phyloP scores from a whole-genome alignment of 352 stramenopile genomes.

The Pythium brachiatum region DNA sequence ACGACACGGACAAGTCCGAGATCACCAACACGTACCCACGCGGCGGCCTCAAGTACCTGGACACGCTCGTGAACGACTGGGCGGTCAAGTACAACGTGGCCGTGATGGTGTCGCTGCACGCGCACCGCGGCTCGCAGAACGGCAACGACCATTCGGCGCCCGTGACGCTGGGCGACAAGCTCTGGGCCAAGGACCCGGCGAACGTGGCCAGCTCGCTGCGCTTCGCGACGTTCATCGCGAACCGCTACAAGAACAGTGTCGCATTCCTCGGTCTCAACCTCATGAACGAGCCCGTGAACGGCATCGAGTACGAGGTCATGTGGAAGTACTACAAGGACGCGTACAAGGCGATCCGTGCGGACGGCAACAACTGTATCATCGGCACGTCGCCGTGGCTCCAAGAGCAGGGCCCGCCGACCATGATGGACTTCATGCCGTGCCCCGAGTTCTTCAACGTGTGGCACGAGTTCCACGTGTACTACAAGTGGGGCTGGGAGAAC shows the following conservation, averaged over 20 bases:
- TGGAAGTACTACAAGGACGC: slow-evolving; percentile 49
- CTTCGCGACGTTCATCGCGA: slow-evolving; percentile 37
- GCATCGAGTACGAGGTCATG: slow-evolving; percentile 22
- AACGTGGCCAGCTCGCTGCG: slow-evolving; percentile 33
- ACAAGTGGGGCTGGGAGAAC: slow-evolving; percentile 39
- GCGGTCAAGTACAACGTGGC: slow-evolving; percentile 39
- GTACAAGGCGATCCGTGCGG: slow-evolving; percentile 45
- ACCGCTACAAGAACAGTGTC: slow-evolving; percentile 36
- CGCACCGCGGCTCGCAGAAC: no score
- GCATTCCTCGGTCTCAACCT: slow-evolving; percentile 51
- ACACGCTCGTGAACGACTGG: slow-evolving; percentile 51
- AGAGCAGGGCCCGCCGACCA: slow-evolving; percentile 36
- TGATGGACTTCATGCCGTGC: slow-evolving; percentile 34
- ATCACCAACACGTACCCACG: slow-evolving; percentile 15
- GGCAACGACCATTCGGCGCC: slow-evolving; percentile 42
- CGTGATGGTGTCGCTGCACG: no score
- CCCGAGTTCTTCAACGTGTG: slow-evolving; percentile 50
- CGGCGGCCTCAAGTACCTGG: slow-evolving; percentile 43
- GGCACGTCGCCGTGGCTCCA: slow-evolving; percentile 42
- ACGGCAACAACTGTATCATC: slow-evolving; percentile 54
- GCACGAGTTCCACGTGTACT: slow-evolving; percentile 60
- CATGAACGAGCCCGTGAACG: slow-evolving; percentile 47
- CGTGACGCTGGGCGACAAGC: no score
- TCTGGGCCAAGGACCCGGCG: not conserved
- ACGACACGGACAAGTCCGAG: not conserved